phyloP scores from a whole-genome alignment of 371 early-diverging fungal species.

The Lichtheimia ornata region DNA sequence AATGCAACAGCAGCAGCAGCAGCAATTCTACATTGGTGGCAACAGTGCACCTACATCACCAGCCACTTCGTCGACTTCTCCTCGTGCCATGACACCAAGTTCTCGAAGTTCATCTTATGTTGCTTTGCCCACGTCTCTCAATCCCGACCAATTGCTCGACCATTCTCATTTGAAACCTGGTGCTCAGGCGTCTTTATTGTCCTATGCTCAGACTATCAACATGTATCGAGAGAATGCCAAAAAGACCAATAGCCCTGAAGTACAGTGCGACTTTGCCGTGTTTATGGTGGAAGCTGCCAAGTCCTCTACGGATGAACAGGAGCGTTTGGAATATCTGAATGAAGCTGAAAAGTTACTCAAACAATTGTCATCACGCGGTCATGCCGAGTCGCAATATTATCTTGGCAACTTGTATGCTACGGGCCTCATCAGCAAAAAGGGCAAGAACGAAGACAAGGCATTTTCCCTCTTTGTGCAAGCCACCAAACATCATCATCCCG shows the following conservation, averaged over 20 bases:
- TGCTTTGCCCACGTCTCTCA: slow-evolving; percentile 28
- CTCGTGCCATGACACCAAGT: slow-evolving; percentile 23
- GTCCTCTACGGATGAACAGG: slow-evolving; percentile 54
- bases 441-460: slow-evolving; percentile 68
- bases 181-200: slow-evolving; percentile 62
- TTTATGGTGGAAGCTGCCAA: slow-evolving; percentile 72
- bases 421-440: slow-evolving; percentile 56
- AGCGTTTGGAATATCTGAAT: slow-evolving; percentile 56
- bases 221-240: slow-evolving; percentile 83
- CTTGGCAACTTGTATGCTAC: slow-evolving; percentile 69
- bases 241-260: slow-evolving; percentile 76
- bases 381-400: slow-evolving; percentile 68
- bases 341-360: slow-evolving; percentile 64
- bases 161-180: slow-evolving; percentile 70
- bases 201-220: slow-evolving; percentile 73
- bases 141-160: slow-evolving; percentile 54
- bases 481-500: slow-evolving; percentile 67
- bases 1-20: background rate
- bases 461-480: slow-evolving; percentile 71
- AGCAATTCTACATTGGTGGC: background rate
- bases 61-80: background rate
- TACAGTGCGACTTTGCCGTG: slow-evolving; percentile 81
- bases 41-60: background rate
- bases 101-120: slow-evolving; percentile 27
- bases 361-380: slow-evolving; percentile 60